phyloP scores from a whole-genome alignment of 768 basidiomycete species.

The Chalciporus pseudorubinellus region DNA sequence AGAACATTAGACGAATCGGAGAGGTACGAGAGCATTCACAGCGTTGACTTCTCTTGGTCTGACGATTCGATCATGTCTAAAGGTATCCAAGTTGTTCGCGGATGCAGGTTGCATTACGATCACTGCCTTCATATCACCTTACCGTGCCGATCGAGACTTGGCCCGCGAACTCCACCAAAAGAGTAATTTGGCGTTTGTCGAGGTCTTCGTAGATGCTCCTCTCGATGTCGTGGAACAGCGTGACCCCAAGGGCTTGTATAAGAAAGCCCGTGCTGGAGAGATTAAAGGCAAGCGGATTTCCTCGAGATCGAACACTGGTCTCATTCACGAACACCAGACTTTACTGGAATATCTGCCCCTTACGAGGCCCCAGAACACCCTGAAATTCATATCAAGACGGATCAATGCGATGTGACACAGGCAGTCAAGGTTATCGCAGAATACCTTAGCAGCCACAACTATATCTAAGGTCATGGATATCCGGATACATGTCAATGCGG shows the following conservation, averaged over 20 bases:
- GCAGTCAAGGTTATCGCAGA: conserved; percentile 76
- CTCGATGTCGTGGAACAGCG: conserved; percentile 83
- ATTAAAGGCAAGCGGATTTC: conserved; percentile 71
- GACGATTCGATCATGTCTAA: conserved; percentile 2
- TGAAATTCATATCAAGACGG: conserved; percentile 91
- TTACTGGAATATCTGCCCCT: conserved; percentile 96
- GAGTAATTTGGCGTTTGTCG: conserved; percentile 76
- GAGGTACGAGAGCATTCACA: conserved; percentile 54
- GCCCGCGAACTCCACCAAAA: conserved; percentile 82
- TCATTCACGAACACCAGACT: conserved; percentile 56
- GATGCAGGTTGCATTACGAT: conserved; percentile 82
- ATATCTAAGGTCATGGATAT: conserved; percentile 38
- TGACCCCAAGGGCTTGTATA: conserved; percentile 97
- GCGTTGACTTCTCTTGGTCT: conserved; percentile 11
- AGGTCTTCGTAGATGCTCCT: conserved; percentile 94
- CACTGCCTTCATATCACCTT: conserved; percentile 99
- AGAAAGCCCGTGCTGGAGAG: conserved; percentile 91
- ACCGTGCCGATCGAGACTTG: conserved; percentile 76
- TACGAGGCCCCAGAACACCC: conserved; percentile 86
- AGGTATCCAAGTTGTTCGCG: conserved; percentile 95
- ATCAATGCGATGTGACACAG: conserved; percentile 71
- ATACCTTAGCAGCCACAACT: conserved; percentile 71
- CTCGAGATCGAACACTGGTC: neutral
- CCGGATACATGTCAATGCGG: conserved; percentile 9
- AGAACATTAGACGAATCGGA: conserved; percentile 95